Evolutionary conservation across 2,329 filamentous ascomycete species (phyloP).

Genomic region (Botrytis cinerea): DNA sequence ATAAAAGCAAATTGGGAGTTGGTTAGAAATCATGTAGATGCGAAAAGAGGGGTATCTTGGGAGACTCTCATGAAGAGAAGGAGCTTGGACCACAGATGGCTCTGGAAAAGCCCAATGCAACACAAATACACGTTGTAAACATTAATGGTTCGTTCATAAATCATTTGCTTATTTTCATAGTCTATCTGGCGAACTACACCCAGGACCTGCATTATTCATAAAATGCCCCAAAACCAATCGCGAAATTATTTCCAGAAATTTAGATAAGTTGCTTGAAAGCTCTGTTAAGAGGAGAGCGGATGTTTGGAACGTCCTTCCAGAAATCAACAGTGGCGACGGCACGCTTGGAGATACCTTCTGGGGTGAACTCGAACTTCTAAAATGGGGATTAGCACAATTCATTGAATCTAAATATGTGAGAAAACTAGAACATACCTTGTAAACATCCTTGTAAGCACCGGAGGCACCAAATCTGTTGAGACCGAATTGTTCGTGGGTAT

Average conservation of each 20-base stretch:
- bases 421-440: constrained; percentile 64
- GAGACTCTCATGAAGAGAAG: background rate
- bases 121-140: constrained; percentile 14
- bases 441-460: constrained; percentile 96
- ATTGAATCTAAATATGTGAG: background rate
- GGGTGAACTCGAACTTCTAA: constrained; percentile 99
- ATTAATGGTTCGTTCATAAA: constrained; percentile 13
- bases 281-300: constrained; percentile 94
- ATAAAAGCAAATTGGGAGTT: constrained; percentile 1
- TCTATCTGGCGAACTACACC: constrained; percentile 23
- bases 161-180: constrained; percentile 25
- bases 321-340: constrained; percentile 90
- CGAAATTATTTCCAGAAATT: constrained; percentile 34
- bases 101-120: constrained; percentile 12
- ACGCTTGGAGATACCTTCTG: constrained; percentile 94
- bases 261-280: constrained; percentile 98
- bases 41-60: constrained; percentile 4
- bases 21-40: constrained; percentile 15
- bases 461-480: constrained; percentile 98
- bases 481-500: constrained; percentile 98
- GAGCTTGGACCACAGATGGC: constrained; percentile 14
- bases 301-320: constrained; percentile 90
- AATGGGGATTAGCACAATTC: constrained; percentile 45
- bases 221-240: constrained; percentile 13
- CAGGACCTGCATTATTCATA: constrained; percentile 19